Evolutionary conservation across 768 basidiomycete genomes (phyloP).

Genomic region (Pulveroboletus sp.): DNA sequence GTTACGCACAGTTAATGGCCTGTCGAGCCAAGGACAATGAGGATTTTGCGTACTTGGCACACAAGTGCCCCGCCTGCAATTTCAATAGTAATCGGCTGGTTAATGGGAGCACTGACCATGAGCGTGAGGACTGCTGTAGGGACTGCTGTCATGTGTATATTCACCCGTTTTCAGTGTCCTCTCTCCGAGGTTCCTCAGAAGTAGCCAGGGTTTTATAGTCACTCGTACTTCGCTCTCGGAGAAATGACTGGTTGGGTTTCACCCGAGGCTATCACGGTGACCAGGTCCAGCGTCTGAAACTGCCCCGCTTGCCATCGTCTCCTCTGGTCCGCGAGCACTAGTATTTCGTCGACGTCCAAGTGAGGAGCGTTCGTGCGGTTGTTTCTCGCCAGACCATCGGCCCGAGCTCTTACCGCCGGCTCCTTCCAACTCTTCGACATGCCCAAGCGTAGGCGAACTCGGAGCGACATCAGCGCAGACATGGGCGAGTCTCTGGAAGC

Average conservation of each 20-base stretch:
- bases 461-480: constrained; percentile 11
- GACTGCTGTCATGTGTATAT: no score
- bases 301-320: background rate
- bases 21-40: no score
- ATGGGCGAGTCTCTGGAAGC: constrained; percentile 6
- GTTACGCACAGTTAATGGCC: no score
- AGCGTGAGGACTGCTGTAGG: no score
- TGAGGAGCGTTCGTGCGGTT: background rate
- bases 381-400: background rate
- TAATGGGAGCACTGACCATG: no score
- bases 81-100: no score
- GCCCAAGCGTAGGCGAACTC: constrained; percentile 28
- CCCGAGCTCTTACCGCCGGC: background rate
- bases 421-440: constrained; percentile 10
- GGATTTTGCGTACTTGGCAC: no score
- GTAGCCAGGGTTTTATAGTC: no score
- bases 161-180: no score
- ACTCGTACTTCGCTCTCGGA: background rate
- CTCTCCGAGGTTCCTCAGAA: no score
- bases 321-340: background rate
- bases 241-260: background rate
- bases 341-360: background rate
- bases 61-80: no score
- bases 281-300: background rate
- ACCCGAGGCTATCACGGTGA: background rate